Percentiles rank a stretch among this genome's conserved stretches.
Evolutionary conservation across 1,284 basidiomycete genomes (phyloP).

Genomic region (Moniliella sp.): DNA sequence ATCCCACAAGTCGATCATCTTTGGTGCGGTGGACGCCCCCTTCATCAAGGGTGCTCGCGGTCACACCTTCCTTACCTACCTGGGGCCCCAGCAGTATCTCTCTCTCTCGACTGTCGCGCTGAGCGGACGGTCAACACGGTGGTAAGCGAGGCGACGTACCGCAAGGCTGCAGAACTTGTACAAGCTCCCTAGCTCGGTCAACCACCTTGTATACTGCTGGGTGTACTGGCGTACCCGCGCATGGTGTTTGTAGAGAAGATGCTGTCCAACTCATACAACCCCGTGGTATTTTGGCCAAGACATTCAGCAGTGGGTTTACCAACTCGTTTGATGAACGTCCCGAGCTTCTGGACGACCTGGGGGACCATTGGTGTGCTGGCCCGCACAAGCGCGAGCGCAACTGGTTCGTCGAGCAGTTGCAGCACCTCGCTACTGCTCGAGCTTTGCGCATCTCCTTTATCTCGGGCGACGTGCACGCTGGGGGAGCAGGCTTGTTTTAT

Average conservation of each 20-base stretch:
- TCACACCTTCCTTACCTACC: conserved; percentile 22
- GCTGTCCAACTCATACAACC: conserved; percentile 20
- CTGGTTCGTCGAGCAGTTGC: conserved; percentile 51
- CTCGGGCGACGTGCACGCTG: conserved; percentile 29
- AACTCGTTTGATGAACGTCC: conserved; percentile 33
- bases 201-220: conserved; percentile 30
- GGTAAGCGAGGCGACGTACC: conserved; percentile 19
- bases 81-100: conserved; percentile 29
- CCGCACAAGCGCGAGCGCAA: conserved; percentile 62
- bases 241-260: conserved; percentile 31
- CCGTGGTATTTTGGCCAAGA: conserved; percentile 25
- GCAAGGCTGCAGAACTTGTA: conserved; percentile 7
- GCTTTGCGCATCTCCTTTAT: conserved; percentile 22
- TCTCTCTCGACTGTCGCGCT: conserved; percentile 27
- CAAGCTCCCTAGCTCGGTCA: conserved; percentile 14
- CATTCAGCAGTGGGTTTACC: conserved; percentile 15
- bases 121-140: conserved; percentile 28
- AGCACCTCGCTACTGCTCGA: conserved; percentile 19
- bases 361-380: conserved; percentile 49
- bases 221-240: conserved; percentile 29
- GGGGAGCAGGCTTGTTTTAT: conserved; percentile 2
- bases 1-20: conserved; percentile 10
- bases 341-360: conserved; percentile 31
- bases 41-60: conserved; percentile 6
- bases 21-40: neutral